Evolutionary conservation across 1,284 basidiomycete genomes (phyloP).

Genomic region (Ganoderma multipileum): DNA sequence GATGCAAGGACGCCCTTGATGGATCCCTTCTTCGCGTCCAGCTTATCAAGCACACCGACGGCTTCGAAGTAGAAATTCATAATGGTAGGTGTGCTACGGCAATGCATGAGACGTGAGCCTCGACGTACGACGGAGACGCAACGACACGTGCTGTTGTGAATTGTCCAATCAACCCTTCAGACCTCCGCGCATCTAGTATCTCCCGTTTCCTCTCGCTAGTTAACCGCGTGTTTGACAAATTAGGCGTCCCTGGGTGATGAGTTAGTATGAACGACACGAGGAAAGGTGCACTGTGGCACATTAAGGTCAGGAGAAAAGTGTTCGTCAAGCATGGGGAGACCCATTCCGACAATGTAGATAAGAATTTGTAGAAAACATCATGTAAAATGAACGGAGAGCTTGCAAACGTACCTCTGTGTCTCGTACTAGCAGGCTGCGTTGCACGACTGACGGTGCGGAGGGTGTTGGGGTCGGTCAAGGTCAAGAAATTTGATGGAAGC

Average conservation of each 20-base stretch:
- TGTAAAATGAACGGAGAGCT: constrained; percentile 34
- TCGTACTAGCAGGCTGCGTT: background rate
- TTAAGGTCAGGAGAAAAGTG: constrained; percentile 29
- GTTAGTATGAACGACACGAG: constrained; percentile 8
- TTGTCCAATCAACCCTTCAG: background rate
- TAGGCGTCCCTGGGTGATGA: background rate
- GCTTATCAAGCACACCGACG: constrained; percentile 80
- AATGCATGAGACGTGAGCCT: constrained; percentile 27
- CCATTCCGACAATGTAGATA: constrained; percentile 90
- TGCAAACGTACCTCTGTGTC: constrained; percentile 16
- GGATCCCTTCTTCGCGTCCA: constrained; percentile 87
- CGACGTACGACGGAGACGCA: constrained; percentile 13
- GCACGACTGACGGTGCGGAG: background rate
- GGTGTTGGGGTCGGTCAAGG: background rate
- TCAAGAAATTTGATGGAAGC: constrained; percentile 23
- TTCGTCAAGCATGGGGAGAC: constrained; percentile 39
- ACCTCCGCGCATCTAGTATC: background rate
- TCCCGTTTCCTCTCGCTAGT: background rate
- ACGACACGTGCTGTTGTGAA: constrained; percentile 21
- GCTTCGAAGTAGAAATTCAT: constrained; percentile 97
- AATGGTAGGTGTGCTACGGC: constrained; percentile 44
- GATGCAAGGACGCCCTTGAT: constrained; percentile 81
- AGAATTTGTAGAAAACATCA: constrained; percentile 61
- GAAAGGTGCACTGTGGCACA: background rate
- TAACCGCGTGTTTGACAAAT: background rate